Base-by-base conservation (phyloP, 768 basidiomycete species). In the Leucogyrophana mollusca region DNA sequence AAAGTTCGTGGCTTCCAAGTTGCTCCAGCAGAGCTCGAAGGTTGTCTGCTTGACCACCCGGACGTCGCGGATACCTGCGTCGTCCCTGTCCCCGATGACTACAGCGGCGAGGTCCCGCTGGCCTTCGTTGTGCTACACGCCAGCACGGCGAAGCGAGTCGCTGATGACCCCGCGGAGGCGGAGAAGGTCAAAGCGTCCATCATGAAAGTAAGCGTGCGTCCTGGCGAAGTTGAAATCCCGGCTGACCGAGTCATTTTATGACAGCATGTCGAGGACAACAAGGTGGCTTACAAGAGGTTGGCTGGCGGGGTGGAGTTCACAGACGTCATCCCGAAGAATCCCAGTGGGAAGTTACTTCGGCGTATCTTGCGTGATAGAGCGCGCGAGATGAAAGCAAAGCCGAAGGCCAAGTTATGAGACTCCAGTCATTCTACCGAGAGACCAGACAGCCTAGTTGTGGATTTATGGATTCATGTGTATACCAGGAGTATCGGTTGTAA, bases 1-100 rank as follows among this genome's bases (percentile, higher is more conserved):
- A 87, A 87, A 67, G 80, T 83, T 34, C 74, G 67, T 56, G 86
- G 87, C 2, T 84, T 83, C 58, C 85, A 88, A 57, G 85, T 88
- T 1, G 83, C 86, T 1, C 86, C 85, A 2, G 84, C 86, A 3
- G 85, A 86, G 51, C 68, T 87, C 8, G 85, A 87, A 55, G 85
- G 78, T 16, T 82, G 82, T 48, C 56, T 85, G n/a, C 59, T 85
- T 20, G 73, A 69, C 35, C 80, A 86, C 52, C 63, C 73, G 1
- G 83, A 83, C 53, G 77, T 87, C 18, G 69, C 71, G 4, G 78
- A 83, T 34, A 71, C 71, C 2, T 85, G 85, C 51, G 84, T 88
- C 2, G 78, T 88, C 14, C 78, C 82, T 1, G 56, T 83, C 24
- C 78, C 77, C 7, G 81, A 89, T 55, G 85, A 86, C 7, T 87